Base-by-base conservation (phyloP, 306 rosid species). In the Lathyrus aphaca region DNA sequence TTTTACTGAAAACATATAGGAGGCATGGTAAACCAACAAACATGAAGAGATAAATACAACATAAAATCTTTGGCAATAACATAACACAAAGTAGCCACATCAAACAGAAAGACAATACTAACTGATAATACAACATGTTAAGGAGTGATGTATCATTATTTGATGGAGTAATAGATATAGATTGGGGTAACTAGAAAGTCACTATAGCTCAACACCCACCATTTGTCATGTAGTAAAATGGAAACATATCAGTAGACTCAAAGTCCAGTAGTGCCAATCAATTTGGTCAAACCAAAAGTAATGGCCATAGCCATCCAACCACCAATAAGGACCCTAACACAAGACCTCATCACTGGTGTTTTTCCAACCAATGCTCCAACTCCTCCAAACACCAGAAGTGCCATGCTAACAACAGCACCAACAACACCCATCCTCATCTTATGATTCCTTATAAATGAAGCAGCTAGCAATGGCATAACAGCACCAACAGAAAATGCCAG, bases 241-340 rank as follows among this genome's bases (percentile, higher is more conserved):
- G 35, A 30, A 30, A 30, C 35, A 39, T 39, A 38, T 8, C 12
- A 39, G 12, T 39, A 39, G 12, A 39, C 11, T 53, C 74, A 71
- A 15, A 82, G 43, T 38, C 68, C 72, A 29, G 77, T 6, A 0
- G 70, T 43, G 19, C 86, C 92, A 64, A 89, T 66, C 48, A 81
- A 64, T 76, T 82, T 86, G 72, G 92, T 89, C 14, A 86, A 81
- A 50, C 92, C 96, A 68, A 84, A 84, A 5, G 96, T 89, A 5
- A 89, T 73, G 1, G 90, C 88, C 92, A 86, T 89, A 50, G 92
- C 96, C 72, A 87, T 44, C 90, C 96, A 89, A 49, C 96, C 96
- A 45, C 96, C 96, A 49, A 84, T 27, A 6, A 85, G 71, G 1
- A 84, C 88, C 39, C 96, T 77, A 1, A 79, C 14, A 71, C 90